Conservation (phyloP, 2,329 filamentous ascomycete genomes). For the Colletotrichum tofieldiae region DNA sequence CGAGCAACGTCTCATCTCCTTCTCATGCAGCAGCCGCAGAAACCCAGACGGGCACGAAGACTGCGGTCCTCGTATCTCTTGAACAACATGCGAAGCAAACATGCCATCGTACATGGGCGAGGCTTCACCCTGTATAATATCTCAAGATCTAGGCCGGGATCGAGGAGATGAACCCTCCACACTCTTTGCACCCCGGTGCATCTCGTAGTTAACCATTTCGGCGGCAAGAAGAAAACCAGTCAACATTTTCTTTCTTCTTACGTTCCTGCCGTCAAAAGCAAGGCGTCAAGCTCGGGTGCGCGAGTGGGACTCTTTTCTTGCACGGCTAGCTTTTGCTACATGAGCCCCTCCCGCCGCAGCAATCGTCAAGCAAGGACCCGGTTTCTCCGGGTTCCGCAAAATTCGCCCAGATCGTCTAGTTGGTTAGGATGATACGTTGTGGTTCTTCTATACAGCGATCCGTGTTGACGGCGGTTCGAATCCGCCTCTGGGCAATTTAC, state of each 20-base stretch:
- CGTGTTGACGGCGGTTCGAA: conserved; percentile 44
- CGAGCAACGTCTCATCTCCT: background rate
- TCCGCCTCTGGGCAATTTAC: conserved; percentile 40
- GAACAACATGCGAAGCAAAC: background rate
- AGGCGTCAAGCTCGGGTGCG: background rate
- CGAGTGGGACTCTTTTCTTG: background rate
- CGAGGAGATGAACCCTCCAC: background rate
- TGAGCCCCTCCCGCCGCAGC: background rate
- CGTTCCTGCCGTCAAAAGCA: background rate
- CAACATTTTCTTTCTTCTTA: background rate
- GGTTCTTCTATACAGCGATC: conserved; percentile 39
- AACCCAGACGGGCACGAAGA: background rate
- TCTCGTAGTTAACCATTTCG: too few species aligned
- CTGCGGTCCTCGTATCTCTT: background rate
- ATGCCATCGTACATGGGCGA: background rate
- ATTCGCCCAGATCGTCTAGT: conserved; percentile 42
- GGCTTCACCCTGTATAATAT: too few species aligned
- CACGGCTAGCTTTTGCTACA: background rate
- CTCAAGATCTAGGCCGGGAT: background rate
- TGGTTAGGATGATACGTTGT: conserved; percentile 44
- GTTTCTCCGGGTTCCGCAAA: background rate
- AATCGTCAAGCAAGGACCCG: background rate
- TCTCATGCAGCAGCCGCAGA: too few species aligned
- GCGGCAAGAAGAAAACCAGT: too few species aligned
- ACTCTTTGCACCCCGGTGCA: background rate